Percentiles rank a stretch among this genome's conserved stretches.
phyloP scores from a whole-genome alignment of 331 rosid species.

The Acacia concinna region DNA sequence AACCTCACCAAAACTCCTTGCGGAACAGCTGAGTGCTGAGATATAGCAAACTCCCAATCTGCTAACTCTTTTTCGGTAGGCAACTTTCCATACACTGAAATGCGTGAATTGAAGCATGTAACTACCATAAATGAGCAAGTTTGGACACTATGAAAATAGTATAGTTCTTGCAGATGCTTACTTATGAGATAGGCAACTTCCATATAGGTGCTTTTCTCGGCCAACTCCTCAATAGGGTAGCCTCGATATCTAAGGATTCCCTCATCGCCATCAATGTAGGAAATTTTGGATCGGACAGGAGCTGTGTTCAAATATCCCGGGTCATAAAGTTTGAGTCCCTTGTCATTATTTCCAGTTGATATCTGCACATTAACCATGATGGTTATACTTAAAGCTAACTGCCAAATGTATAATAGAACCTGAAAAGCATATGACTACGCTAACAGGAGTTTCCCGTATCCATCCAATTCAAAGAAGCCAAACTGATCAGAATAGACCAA shows the following conservation, averaged over 20 bases:
- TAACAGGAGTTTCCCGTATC: no score
- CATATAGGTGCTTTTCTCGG: slow-evolving; percentile 72
- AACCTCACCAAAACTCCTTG: slow-evolving; percentile 82
- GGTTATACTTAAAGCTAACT: no score
- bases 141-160: background rate
- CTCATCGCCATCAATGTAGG: slow-evolving; percentile 90
- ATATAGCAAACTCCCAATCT: slow-evolving; percentile 76
- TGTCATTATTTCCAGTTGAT: slow-evolving; percentile 64
- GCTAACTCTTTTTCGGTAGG: slow-evolving; percentile 75
- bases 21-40: slow-evolving; percentile 95
- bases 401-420: no score
- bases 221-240: slow-evolving; percentile 94
- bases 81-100: slow-evolving; percentile 85
- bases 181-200: slow-evolving; percentile 89
- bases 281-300: slow-evolving; percentile 85
- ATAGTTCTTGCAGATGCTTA: slow-evolving; percentile 34
- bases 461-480: slow-evolving; percentile 12
- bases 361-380: slow-evolving; percentile 54
- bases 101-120: background rate
- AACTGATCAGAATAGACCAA: slow-evolving; percentile 17
- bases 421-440: no score
- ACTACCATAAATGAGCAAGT: slow-evolving; percentile 6
- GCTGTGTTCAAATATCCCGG: slow-evolving; percentile 96
- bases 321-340: slow-evolving; percentile 85
- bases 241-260: slow-evolving; percentile 96